Conservation (phyloP, 1,284 basidiomycete species). For the Ceratobasidium sp. region DNA sequence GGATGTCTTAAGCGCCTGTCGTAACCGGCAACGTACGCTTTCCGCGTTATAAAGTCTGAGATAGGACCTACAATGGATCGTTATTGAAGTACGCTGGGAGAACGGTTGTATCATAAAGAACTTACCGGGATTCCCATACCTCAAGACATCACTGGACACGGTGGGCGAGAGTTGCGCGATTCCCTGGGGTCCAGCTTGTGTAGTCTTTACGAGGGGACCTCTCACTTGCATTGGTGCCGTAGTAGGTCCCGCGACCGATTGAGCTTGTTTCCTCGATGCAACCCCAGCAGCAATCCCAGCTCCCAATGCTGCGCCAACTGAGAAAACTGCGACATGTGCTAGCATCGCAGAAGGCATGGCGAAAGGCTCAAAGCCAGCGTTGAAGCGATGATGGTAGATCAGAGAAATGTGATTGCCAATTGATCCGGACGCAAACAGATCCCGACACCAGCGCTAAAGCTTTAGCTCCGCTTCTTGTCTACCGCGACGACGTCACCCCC, state of each 20-base stretch:
- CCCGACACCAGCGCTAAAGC: conserved; percentile 32
- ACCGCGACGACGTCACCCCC: conserved; percentile 16
- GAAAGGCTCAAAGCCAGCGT: background rate
- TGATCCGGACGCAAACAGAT: conserved; percentile 29
- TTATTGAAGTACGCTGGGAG: background rate
- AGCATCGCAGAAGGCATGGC: conserved; percentile 32
- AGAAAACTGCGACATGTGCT: conserved; percentile 75
- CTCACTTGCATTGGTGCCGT: conserved; percentile 45
- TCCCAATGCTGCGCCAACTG: conserved; percentile 76
- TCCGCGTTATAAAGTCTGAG: conserved; percentile 81
- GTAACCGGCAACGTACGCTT: conserved; percentile 90
- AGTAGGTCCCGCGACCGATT: conserved; percentile 25
- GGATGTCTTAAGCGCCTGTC: conserved; percentile 92
- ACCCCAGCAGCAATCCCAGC: conserved; percentile 70
- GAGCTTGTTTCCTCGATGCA: conserved; percentile 54
- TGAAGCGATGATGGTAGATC: conserved; percentile 2
- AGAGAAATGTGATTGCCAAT: conserved; percentile 28
- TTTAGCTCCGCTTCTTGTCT: background rate
- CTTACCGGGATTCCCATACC: conserved; percentile 81
- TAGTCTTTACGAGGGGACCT: conserved; percentile 50
- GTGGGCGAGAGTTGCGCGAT: conserved; percentile 54
- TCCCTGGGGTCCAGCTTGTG: conserved; percentile 53
- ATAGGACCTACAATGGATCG: conserved; percentile 74
- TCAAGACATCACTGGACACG: conserved; percentile 64
- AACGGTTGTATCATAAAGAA: conserved; percentile 25